Base-by-base conservation (phyloP, 352 stramenopile genomes). In the Globisporangium yorkense region DNA sequence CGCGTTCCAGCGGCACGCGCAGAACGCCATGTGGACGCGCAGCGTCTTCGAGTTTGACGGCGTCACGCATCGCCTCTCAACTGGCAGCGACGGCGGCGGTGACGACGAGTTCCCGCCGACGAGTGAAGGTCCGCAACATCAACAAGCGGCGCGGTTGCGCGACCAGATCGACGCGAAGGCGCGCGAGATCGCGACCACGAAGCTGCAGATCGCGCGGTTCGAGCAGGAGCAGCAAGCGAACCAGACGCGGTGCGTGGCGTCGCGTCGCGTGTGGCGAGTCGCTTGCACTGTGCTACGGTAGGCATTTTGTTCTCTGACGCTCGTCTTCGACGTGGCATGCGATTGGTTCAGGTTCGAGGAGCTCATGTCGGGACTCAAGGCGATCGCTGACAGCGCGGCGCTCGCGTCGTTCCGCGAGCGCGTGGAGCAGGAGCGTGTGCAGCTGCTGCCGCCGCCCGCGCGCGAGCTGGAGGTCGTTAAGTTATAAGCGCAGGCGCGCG, bases 21-120 rank as follows among this genome's bases (percentile, higher is more conserved):
- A 84, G 61, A 89, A 87, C 59, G 75, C 77, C 20, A 70, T 70
- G 53, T 88, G 71, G 77, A 75, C 74, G 43, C 65, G 66, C 45
- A 67, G 80, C 61, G 61, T 83, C 13, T 61, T 61, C 29, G 56
- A 51, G 27, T 61, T 61, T 31, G 48, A 61, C 37, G 56, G 56
- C 56, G 49, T 55, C 33, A 61, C 47, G 20, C 54, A 59, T 35
- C 54, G 44, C 31, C 54, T 59, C 44, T 53, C 54, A 4, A 15
- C 16, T 35, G 24, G 44, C 18, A 54, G 48, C 33, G 33, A 47
- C 54, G 39, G 5, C 5, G n/a, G 27, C 21, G 24, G 21, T 35
- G 8, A 20, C 37, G 35, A 41, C 37, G 15, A 41, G 41, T 8
- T 5, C 2, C n/a, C 16, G 5, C 18, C 15, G n/a, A 9, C 15